These are phyloP conservation scores for Calycina herbarum DNA, from an alignment of 2,329 filamentous ascomycete species.

Conservation along the genomic window DNA sequence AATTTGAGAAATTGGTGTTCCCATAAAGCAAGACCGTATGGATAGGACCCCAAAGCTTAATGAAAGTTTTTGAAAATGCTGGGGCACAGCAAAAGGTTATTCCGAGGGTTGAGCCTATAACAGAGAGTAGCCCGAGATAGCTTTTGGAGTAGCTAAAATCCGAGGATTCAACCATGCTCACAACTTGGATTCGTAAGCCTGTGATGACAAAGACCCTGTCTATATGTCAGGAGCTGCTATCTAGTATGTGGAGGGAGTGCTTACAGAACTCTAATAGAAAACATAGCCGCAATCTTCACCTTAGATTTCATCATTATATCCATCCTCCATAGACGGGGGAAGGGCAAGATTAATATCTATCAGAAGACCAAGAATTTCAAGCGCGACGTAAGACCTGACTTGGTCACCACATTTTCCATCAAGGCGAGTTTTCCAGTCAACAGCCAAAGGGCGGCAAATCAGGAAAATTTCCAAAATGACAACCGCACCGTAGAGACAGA, in stretches of 20 bases:
- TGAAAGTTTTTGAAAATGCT: not conserved
- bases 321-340: not conserved
- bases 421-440: not conserved
- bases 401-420: not conserved
- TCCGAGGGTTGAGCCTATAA: not conserved
- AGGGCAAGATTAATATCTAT: not conserved
- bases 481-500: conserved; percentile 1
- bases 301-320: not conserved
- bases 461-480: not conserved
- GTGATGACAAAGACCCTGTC: conserved; percentile 1
- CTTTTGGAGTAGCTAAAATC: conserved; percentile 4
- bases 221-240: not conserved
- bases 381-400: not conserved
- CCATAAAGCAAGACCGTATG: too few relatives aligned
- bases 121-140: not conserved
- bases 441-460: not conserved
- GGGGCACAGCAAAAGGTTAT: conserved; percentile 2
- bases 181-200: not conserved
- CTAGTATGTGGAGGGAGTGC: not conserved
- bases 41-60: not conserved
- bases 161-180: not conserved
- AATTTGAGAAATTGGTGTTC: too few relatives aligned
- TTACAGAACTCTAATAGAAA: conserved; percentile 3
- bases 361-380: not conserved
- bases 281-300: not conserved